Conservation (phyloP, 2,329 filamentous ascomycete genomes). For the Fusarium sp. region DNA sequence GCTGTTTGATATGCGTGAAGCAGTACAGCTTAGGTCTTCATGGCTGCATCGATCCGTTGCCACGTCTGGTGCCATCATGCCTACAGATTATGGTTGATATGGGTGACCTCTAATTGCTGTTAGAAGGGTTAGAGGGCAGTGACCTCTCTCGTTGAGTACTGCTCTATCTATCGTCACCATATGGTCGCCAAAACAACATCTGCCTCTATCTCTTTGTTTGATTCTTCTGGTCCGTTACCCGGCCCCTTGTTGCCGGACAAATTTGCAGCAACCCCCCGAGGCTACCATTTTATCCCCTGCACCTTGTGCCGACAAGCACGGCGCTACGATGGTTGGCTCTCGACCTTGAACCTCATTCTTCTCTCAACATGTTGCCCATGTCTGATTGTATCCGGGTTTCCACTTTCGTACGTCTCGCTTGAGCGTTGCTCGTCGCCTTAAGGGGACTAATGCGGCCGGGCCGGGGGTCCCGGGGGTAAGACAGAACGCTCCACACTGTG, state of each 20-base stretch:
- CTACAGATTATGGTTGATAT: background rate
- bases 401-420: constrained; percentile 43
- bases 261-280: constrained; percentile 14
- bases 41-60: background rate
- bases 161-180: background rate
- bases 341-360: background rate
- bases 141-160: background rate
- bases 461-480: constrained; percentile 33
- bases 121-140: background rate
- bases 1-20: background rate
- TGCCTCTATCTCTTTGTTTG: constrained; percentile 32
- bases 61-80: background rate
- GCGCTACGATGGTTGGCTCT: background rate
- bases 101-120: background rate
- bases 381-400: constrained; percentile 32
- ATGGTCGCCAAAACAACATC: background rate
- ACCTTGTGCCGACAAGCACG: background rate
- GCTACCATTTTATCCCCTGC: background rate
- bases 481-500: constrained; percentile 39
- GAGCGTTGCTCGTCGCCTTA: constrained; percentile 39
- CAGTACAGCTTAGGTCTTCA: background rate
- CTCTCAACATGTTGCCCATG: constrained; percentile 20
- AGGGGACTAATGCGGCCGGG: constrained; percentile 43
- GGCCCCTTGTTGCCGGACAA: constrained; percentile 8
- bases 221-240: constrained; percentile 31